Base-by-base conservation (phyloP, 2,329 filamentous ascomycete genomes). In the Ceratocystiopsis sp. region DNA sequence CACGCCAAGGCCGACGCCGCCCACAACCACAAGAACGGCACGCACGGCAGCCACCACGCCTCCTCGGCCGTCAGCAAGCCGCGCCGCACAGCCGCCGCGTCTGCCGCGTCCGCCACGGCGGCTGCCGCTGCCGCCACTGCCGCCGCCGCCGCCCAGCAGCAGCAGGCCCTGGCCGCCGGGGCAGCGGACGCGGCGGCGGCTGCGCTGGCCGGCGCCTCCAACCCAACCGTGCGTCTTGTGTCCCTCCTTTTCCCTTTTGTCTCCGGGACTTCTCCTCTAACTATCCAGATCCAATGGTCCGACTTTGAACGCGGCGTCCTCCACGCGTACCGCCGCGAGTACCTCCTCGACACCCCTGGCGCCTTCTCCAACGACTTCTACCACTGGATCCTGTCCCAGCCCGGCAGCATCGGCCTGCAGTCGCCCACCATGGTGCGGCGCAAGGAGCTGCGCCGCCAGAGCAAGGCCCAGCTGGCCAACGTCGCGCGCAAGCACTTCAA, bases 401-500 rank as follows among this genome's bases (percentile, higher is more conserved):
- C 75, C 53, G 62, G 67, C 52, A 69, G 75, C 57, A 76, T 87
- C 51, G 83, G 81, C 33, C 63, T 73, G 46, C 73, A 78, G 59
- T 85, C 80, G 15, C 82, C 83, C 7, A 86, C 81, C 19, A 85
- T 86, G 75, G 74, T 77, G 37, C 66, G 79, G 45, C 71, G 68
- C 51, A 75, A 73, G 50, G 66, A 75, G 39, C 68, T 76, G 53
- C 65, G 78, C 42, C 69, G 80, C 43, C 77, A 86, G 56, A 73
- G 71, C 53, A 82, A 82, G 56, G 78, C 84, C 35, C 72, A 82
- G 50, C 65, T 93, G 43, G 80, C 80, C 10, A 68, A 76, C 50
- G 69, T 74, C 2, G 80, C 87, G 40, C 70, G 83, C 50, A 87
- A 85, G 58, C 82, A 91, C 60, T 91, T 91, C 63, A 91, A 91